phyloP scores from a whole-genome alignment of 441 rosid species.

The Adansonia rubrostipa region DNA sequence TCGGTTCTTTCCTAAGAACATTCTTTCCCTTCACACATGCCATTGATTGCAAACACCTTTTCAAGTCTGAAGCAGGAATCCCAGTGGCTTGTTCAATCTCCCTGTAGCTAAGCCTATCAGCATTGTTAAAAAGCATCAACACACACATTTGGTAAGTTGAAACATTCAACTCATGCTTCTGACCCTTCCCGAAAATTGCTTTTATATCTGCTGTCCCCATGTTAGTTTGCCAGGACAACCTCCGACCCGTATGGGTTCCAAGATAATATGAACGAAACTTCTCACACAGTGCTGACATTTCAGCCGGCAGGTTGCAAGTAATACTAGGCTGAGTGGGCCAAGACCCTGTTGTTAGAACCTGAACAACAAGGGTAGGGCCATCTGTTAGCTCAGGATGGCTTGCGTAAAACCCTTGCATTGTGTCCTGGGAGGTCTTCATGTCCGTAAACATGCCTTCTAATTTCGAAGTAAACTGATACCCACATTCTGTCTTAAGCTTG shows the following conservation, averaged over 20 bases:
- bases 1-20: conserved; percentile 91
- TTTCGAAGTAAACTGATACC: conserved; percentile 94
- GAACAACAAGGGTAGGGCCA: conserved; percentile 87
- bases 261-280: conserved; percentile 92
- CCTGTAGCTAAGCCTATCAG: conserved; percentile 81
- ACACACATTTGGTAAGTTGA: conserved; percentile 99
- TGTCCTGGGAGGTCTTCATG: conserved; percentile 97
- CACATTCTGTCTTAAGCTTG: conserved; percentile 97
- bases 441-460: conserved; percentile 98
- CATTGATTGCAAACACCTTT: conserved; percentile 91
- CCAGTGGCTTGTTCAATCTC: conserved; percentile 94
- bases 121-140: conserved; percentile 80
- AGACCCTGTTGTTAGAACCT: conserved; percentile 93
- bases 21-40: conserved; percentile 93
- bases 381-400: conserved; percentile 81
- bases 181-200: conserved; percentile 88
- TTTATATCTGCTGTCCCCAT: conserved; percentile 96
- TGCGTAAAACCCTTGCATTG: conserved; percentile 79
- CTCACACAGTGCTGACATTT: conserved; percentile 81
- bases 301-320: conserved; percentile 89
- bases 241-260: conserved; percentile 93
- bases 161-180: conserved; percentile 94
- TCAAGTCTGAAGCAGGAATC: conserved; percentile 83
- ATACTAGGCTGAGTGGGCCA: conserved; percentile 93
- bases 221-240: conserved; percentile 97